Evolutionary conservation across 768 basidiomycete species (phyloP).

Genomic region (Leccinum obscurum): DNA sequence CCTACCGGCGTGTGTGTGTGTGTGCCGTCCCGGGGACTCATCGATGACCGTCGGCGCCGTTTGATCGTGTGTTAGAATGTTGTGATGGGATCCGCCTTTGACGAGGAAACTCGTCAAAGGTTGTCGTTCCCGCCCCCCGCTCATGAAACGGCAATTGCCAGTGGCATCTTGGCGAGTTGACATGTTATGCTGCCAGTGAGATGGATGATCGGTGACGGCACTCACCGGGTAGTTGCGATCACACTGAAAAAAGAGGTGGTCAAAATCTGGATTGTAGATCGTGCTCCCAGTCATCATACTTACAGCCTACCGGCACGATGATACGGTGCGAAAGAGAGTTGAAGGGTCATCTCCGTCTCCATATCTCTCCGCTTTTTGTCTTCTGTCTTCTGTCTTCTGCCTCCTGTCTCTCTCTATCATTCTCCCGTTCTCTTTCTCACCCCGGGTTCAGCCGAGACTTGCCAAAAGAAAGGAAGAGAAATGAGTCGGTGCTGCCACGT

Average conservation of each 20-base stretch:
- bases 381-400: not conserved
- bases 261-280: not conserved
- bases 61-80: not conserved
- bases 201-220: not conserved
- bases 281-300: not conserved
- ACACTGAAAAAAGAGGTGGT: not conserved
- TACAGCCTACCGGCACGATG: not conserved
- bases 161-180: not conserved
- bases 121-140: not conserved
- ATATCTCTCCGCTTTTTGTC: not conserved
- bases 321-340: not conserved
- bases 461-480: not conserved
- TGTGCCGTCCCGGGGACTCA: not conserved
- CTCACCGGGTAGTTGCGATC: not conserved
- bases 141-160: not conserved
- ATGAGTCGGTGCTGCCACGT: conserved; percentile 16
- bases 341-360: not conserved
- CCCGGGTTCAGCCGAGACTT: not conserved
- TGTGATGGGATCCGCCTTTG: not conserved
- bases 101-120: not conserved
- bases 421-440: conserved; percentile 8
- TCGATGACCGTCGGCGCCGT: not conserved
- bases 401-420: not conserved
- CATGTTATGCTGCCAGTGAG: not conserved
- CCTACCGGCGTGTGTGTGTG: not conserved